Percentiles rank a stretch among this genome's conserved stretches.
phyloP scores from a whole-genome alignment of 169 alveolate species.

The Plasmodium knowlesi region DNA sequence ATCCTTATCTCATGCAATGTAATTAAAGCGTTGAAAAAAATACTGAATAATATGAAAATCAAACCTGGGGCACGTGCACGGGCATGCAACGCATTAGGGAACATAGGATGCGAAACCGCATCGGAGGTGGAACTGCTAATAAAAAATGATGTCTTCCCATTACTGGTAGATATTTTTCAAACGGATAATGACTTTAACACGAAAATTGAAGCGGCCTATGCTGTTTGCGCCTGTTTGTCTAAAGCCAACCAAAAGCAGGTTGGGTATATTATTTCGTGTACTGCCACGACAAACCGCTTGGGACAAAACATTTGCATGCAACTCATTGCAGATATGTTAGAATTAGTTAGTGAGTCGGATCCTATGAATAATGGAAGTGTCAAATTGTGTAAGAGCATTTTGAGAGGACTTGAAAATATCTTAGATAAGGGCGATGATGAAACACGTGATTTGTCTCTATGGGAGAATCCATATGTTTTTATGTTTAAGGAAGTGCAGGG shows the following conservation, averaged over 20 bases:
- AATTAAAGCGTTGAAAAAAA: conserved; percentile 84
- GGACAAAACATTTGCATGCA: conserved; percentile 80
- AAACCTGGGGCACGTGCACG: conserved; percentile 87
- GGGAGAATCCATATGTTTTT: conserved; percentile 89
- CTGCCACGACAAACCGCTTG: conserved; percentile 76
- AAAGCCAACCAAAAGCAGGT: conserved; percentile 87
- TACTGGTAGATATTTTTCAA: conserved; percentile 84
- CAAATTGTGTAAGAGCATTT: conserved; percentile 86
- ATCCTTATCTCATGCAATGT: conserved; percentile 82
- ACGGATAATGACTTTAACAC: conserved; percentile 86
- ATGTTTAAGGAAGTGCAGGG: conserved; percentile 86
- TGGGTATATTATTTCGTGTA: conserved; percentile 88
- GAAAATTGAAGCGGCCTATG: conserved; percentile 91
- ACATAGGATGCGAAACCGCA: conserved; percentile 90
- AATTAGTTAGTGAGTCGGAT: conserved; percentile 87
- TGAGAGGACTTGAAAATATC: conserved; percentile 88
- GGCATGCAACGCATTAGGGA: conserved; percentile 90
- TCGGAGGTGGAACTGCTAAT: conserved; percentile 86
- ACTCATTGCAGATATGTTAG: conserved; percentile 88
- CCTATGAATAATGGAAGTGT: conserved; percentile 88
- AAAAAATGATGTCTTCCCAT: conserved; percentile 86
- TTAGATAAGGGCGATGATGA: conserved; percentile 86
- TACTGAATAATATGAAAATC: conserved; percentile 84
- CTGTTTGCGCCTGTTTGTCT: conserved; percentile 90
- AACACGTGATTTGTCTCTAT: conserved; percentile 81